Evolutionary conservation across 2,329 filamentous ascomycete genomes (phyloP).

Genomic region (Lasiodiplodia theobromae): DNA sequence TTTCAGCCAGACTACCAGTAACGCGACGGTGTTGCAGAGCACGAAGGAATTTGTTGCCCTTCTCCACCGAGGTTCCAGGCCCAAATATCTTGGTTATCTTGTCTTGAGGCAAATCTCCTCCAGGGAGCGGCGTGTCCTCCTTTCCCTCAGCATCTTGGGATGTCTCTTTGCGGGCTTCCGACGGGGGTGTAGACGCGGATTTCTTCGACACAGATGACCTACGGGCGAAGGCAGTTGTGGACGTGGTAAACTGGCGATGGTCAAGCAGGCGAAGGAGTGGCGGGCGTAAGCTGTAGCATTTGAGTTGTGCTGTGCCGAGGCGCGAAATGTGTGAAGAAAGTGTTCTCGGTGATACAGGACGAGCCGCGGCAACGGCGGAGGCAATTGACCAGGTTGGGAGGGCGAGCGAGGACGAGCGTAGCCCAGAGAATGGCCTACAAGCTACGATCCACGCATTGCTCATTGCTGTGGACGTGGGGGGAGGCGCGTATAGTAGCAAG

Average conservation of each 20-base stretch:
- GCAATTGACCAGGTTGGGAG: constrained; percentile 36
- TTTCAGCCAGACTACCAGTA: constrained; percentile 48
- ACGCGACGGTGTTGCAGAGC: constrained; percentile 50
- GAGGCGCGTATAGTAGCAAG: neutral
- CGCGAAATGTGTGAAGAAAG: constrained; percentile 8
- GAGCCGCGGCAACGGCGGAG: neutral
- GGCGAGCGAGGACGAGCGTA: constrained; percentile 32
- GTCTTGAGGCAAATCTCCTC: constrained; percentile 20
- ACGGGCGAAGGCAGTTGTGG: neutral
- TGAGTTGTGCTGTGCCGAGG: constrained; percentile 30
- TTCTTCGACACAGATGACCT: neutral
- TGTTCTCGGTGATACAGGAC: neutral
- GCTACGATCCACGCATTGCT: constrained; percentile 42
- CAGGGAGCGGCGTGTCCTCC: constrained; percentile 28
- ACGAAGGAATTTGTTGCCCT: constrained; percentile 47
- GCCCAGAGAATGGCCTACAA: constrained; percentile 31
- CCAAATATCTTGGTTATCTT: constrained; percentile 41
- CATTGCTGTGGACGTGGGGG: constrained; percentile 33
- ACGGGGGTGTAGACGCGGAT: neutral
- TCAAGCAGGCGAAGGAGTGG: constrained; percentile 18
- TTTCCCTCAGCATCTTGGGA: neutral
- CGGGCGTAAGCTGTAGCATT: constrained; percentile 37
- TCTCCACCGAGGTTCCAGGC: constrained; percentile 35
- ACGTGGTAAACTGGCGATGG: constrained; percentile 11
- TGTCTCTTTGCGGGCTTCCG: neutral